Evolutionary conservation across 495 filamentous ascomycete genomes (phyloP).

Genomic region (Podospora anserina): DNA sequence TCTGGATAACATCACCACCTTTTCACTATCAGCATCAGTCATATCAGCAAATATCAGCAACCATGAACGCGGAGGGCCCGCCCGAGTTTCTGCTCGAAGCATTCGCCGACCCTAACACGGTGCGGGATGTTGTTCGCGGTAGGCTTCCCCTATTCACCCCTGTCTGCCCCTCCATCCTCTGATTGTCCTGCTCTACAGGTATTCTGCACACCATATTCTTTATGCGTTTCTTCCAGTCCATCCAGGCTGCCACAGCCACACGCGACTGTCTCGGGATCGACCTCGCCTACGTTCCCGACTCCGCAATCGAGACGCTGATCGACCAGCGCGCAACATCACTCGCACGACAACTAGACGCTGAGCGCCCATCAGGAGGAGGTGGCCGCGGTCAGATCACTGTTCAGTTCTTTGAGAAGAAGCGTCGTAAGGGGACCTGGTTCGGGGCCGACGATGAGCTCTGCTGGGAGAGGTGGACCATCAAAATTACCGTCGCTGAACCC

Average conservation of each 20-base stretch:
- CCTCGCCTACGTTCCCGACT: slow-evolving; percentile 82
- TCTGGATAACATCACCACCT: background rate
- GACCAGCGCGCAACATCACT: slow-evolving; percentile 78
- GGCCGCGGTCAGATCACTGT: slow-evolving; percentile 79
- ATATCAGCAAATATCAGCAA: slow-evolving; percentile 4
- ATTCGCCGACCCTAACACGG: slow-evolving; percentile 73
- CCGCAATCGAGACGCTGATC: slow-evolving; percentile 87
- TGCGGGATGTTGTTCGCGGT: slow-evolving; percentile 94
- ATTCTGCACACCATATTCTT: slow-evolving; percentile 98
- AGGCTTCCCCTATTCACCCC: slow-evolving; percentile 24
- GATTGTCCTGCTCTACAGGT: slow-evolving; percentile 46
- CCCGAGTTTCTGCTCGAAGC: slow-evolving; percentile 83
- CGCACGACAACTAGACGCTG: slow-evolving; percentile 59
- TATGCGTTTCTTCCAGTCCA: slow-evolving; percentile 89
- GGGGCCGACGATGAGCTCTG: slow-evolving; percentile 84
- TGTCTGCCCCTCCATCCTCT: slow-evolving; percentile 10
- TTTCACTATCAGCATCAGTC: slow-evolving; percentile 5
- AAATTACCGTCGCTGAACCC: slow-evolving; percentile 85
- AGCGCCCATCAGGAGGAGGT: slow-evolving; percentile 55
- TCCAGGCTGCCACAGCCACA: slow-evolving; percentile 63
- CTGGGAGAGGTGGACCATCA: slow-evolving; percentile 94
- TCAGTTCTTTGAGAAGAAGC: slow-evolving; percentile 91
- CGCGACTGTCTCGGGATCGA: slow-evolving; percentile 91
- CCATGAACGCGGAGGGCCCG: slow-evolving; percentile 57
- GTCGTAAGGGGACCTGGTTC: slow-evolving; percentile 74